Base-by-base conservation (phyloP, 306 rosid species). In the Geum urbanum region DNA sequence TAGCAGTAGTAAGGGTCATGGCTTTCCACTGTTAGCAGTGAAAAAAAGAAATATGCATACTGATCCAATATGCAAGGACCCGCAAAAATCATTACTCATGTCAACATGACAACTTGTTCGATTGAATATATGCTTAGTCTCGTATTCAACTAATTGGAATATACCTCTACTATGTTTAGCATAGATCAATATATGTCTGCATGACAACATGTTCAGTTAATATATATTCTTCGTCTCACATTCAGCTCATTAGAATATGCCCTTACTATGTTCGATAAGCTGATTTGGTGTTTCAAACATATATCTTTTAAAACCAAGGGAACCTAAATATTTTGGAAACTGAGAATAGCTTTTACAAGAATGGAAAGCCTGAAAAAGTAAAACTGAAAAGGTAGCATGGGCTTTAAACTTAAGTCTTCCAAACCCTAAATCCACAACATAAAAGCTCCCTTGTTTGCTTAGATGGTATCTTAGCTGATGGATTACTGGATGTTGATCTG, bases 351-450 rank as follows among this genome's bases (percentile, higher is more conserved):
- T 92, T 95, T 47, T 47, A 47, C 10, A 47, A 10, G 51, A 10
- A 47, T 10, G 51, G 5, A 55, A 54, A 55, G 91, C 97, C 97
- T 95, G 99, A 78, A 95, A 91, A 78, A 95, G 97, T 78, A 95
- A 70, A 76, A 95, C 99, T 72, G 99, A 95, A 82, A 95, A 95
- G 18, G 99, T 84, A 72, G 97, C 97, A 35, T 97, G 92, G 16
- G n/a, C n/a, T n/a, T n/a, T n/a, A n/a, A n/a, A n/a, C n/a, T n/a
- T n/a, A n/a, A n/a, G n/a, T n/a, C n/a, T n/a, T n/a, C n/a, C n/a
- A n/a, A n/a, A n/a, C n/a, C n/a, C n/a, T n/a, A n/a, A n/a, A n/a
- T n/a, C n/a, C n/a, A n/a, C n/a, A n/a, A n/a, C n/a, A n/a, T n/a
- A n/a, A n/a, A n/a, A n/a, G n/a, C n/a, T n/a, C n/a, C n/a, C n/a